phyloP scores from a whole-genome alignment of 2,329 filamentous ascomycete species.

The Botrytis sinoallii region DNA sequence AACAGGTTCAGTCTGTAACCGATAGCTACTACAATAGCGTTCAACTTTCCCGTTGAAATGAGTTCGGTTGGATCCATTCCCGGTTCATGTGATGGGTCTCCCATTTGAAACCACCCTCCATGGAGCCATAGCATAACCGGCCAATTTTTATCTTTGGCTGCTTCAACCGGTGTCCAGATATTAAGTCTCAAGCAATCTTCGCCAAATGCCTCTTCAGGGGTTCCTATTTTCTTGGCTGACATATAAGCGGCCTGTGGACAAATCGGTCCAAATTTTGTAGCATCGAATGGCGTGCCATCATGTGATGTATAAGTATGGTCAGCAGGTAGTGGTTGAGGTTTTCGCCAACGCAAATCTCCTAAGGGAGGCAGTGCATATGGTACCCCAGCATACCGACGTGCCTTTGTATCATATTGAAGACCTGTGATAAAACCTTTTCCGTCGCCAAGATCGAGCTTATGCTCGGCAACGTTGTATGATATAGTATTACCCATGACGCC shows the following conservation, averaged over 20 bases:
- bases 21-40: constrained; percentile 19
- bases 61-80: constrained; percentile 46
- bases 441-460: constrained; percentile 31
- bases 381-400: constrained; percentile 38
- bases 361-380: constrained; percentile 33
- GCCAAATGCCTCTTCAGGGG: constrained; percentile 35
- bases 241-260: constrained; percentile 40
- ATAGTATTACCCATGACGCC: constrained; percentile 13
- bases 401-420: constrained; percentile 40
- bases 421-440: constrained; percentile 36
- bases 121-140: constrained; percentile 41
- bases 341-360: constrained; percentile 30
- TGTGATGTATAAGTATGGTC: constrained; percentile 35
- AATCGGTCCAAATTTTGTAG: constrained; percentile 39
- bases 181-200: constrained; percentile 52
- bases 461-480: constrained; percentile 31
- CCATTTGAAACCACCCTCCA: constrained; percentile 49
- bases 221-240: constrained; percentile 30
- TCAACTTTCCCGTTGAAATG: constrained; percentile 32
- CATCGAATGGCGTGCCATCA: constrained; percentile 38
- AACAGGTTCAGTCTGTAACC: constrained; percentile 36
- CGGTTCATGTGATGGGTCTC: constrained; percentile 43
- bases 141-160: constrained; percentile 11
- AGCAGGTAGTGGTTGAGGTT: constrained; percentile 36
- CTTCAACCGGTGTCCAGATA: constrained; percentile 45